Conservation (phyloP, 768 basidiomycete species). For the Tylopilus sp. region DNA sequence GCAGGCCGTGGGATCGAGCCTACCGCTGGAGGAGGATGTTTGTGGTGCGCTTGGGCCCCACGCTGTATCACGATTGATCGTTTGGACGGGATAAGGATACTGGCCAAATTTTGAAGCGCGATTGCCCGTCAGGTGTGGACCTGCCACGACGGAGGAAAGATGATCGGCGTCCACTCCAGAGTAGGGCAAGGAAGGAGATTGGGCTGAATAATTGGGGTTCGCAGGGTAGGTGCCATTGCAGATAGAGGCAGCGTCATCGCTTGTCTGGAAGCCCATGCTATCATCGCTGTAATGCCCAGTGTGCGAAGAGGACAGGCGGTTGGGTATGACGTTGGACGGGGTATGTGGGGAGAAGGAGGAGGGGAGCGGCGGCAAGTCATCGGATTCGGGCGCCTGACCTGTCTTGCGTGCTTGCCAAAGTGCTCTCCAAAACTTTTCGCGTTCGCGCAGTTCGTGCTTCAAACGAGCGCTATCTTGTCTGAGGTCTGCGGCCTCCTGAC, state of each 20-base stretch:
- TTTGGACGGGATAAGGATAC: constrained; percentile 43
- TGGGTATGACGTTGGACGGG: constrained; percentile 29
- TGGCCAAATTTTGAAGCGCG: constrained; percentile 52
- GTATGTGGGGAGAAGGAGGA: constrained; percentile 39
- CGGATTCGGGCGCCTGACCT: constrained; percentile 47
- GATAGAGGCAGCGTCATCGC: constrained; percentile 43
- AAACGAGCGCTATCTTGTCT: constrained; percentile 64
- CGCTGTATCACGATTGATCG: constrained; percentile 29
- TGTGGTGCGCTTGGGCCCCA: constrained; percentile 31
- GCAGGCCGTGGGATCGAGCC: constrained; percentile 27
- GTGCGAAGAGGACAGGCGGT: constrained; percentile 39
- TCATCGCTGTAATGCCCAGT: constrained; percentile 37
- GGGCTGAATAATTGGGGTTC: constrained; percentile 39
- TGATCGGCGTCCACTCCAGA: constrained; percentile 33
- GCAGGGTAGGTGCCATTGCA: constrained; percentile 44
- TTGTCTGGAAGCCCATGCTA: constrained; percentile 46
- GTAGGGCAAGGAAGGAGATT: constrained; percentile 47
- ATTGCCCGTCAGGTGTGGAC: constrained; percentile 35
- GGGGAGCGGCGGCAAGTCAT: constrained; percentile 50
- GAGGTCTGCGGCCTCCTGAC: constrained; percentile 57
- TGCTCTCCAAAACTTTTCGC: constrained; percentile 70
- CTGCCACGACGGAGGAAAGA: constrained; percentile 18
- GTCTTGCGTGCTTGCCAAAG: constrained; percentile 66
- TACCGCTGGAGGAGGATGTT: constrained; percentile 30
- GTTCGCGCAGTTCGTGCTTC: constrained; percentile 61